These are phyloP conservation scores for Hanseniaspora taiwanica DNA, from an alignment of 805 yeast species.

Conservation along the genomic window DNA sequence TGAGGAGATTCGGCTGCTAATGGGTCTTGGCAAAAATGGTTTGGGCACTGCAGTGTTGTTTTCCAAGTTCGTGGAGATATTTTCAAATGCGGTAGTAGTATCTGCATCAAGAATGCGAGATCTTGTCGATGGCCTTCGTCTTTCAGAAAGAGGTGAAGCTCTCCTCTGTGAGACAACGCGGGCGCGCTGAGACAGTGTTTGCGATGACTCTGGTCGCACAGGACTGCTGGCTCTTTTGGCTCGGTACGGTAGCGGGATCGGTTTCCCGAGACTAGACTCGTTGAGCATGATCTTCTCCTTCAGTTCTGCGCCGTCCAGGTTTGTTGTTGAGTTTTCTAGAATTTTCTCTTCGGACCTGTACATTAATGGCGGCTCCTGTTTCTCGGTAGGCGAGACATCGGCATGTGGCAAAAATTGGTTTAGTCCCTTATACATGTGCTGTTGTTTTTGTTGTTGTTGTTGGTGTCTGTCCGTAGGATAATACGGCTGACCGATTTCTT, in stretches of 20 bases:
- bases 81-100: not conserved
- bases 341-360: not conserved
- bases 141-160: too few relatives aligned
- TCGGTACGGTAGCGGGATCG: constrained; percentile 27
- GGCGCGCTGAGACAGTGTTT: not conserved
- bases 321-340: not conserved
- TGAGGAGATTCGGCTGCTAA: not conserved
- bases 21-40: not conserved
- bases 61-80: not conserved
- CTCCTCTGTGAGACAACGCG: not conserved
- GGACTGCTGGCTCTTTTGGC: too few relatives aligned
- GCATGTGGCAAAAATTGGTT: not conserved
- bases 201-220: too few relatives aligned
- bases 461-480: not conserved
- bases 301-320: not conserved
- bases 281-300: not conserved
- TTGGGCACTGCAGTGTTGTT: not conserved
- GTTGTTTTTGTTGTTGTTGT: not conserved
- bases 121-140: not conserved
- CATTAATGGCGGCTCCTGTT: not conserved
- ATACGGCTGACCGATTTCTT: constrained; percentile 3
- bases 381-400: not conserved
- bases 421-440: not conserved
- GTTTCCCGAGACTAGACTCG: constrained; percentile 21
- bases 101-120: not conserved